Evolutionary conservation across 768 basidiomycete genomes (phyloP).

Genomic region (Tephrocybe sp.): DNA sequence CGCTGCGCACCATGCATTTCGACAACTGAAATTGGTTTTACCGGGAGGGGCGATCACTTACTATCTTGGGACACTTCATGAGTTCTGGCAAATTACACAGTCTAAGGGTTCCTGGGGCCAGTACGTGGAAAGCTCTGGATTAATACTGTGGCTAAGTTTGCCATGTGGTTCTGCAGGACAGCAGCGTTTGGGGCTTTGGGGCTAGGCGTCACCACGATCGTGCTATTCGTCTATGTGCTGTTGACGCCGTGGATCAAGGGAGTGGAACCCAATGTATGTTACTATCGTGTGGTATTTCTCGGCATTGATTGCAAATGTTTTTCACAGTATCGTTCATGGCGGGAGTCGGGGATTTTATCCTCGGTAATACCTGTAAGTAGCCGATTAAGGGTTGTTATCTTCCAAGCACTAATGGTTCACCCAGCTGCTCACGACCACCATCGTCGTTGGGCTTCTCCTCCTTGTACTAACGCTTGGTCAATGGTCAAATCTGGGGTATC

Average conservation of each 20-base stretch:
- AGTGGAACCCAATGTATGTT: conserved; percentile 66
- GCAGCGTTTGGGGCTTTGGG: conserved; percentile 53
- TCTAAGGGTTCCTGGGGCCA: conserved; percentile 48
- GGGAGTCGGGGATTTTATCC: conserved; percentile 67
- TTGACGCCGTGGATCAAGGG: conserved; percentile 67
- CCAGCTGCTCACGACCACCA: conserved; percentile 62
- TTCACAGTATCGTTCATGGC: conserved; percentile 70
- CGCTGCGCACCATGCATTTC: conserved; percentile 46
- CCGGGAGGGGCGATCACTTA: conserved; percentile 69
- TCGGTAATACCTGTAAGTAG: conserved; percentile 60
- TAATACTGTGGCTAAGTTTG: conserved; percentile 1
- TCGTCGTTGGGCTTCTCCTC: conserved; percentile 68
- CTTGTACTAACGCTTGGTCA: conserved; percentile 63
- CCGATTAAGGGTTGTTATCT: background rate
- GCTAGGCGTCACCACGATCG: conserved; percentile 59
- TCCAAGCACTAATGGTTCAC: background rate
- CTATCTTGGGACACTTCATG: conserved; percentile 54
- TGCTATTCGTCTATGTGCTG: conserved; percentile 73
- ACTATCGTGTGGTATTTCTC: background rate
- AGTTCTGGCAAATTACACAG: conserved; percentile 46
- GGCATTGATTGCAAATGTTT: background rate
- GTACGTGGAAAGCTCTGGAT: conserved; percentile 38
- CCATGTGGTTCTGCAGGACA: conserved; percentile 35
- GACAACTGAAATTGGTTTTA: conserved; percentile 74
- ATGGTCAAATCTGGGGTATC: conserved; percentile 65